These are phyloP conservation scores for Acacia crassicarpa DNA, from an alignment of 306 rosid species.

Conservation along the genomic window DNA sequence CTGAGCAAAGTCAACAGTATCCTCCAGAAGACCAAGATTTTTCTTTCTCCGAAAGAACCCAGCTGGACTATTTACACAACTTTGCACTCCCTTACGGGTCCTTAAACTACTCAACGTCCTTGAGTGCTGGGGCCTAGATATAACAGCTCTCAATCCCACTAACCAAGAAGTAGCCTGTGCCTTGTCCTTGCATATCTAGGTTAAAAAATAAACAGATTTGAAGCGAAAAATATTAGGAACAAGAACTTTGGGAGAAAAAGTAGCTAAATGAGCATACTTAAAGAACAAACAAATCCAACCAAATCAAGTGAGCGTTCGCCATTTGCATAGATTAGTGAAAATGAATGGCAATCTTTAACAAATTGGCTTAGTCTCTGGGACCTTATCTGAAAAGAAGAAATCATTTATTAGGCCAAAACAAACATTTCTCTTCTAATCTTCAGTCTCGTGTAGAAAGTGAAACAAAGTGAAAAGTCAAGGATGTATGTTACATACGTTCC, in stretches of 20 bases:
- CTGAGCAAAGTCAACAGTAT: slow-evolving; percentile 62
- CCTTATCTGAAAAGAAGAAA: slow-evolving; percentile 53
- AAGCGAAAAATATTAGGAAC: slow-evolving; percentile 8
- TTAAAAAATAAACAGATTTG: slow-evolving; percentile 21
- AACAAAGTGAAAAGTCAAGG: slow-evolving; percentile 18
- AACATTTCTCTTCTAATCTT: slow-evolving; percentile 24
- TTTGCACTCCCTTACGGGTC: slow-evolving; percentile 66
- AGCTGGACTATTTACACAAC: slow-evolving; percentile 86
- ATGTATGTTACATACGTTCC: slow-evolving; percentile 52
- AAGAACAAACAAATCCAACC: slow-evolving; percentile 45
- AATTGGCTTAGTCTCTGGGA: slow-evolving; percentile 55
- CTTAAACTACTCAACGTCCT: slow-evolving; percentile 50
- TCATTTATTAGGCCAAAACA: slow-evolving; percentile 21
- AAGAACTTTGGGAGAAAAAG: not conserved
- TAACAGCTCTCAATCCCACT: slow-evolving; percentile 68
- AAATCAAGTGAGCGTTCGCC: slow-evolving; percentile 78
- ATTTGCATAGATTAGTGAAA: slow-evolving; percentile 65
- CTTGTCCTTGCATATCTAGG: slow-evolving; percentile 82
- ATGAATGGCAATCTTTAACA: slow-evolving; percentile 63
- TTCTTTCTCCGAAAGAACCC: slow-evolving; percentile 74
- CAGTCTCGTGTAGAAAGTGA: slow-evolving; percentile 17
- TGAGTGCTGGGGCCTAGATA: slow-evolving; percentile 52
- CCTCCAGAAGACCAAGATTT: slow-evolving; percentile 78
- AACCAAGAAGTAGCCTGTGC: slow-evolving; percentile 78
- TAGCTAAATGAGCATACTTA: slow-evolving; percentile 9